Percentiles rank a stretch among this genome's conserved stretches.
Conservation (phyloP, 108 stramenopile genomes). For the Cyclotella distinguenda region DNA sequence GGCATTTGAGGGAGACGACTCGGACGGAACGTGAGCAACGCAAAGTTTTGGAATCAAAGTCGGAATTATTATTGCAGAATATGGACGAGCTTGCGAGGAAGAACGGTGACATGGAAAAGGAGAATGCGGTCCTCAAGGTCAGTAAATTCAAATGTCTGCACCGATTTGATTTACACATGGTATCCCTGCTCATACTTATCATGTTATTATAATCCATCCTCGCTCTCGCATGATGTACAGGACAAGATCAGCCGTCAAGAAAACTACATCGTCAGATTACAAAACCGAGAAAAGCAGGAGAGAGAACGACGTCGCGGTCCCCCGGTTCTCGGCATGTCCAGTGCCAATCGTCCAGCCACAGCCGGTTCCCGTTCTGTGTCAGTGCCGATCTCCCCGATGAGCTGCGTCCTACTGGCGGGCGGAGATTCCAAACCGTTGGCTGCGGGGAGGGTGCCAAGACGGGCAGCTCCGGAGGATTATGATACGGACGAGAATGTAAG, state of each 20-base stretch:
- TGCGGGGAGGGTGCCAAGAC: neutral
- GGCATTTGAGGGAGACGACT: conserved; percentile 18
- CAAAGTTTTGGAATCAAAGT: conserved; percentile 13
- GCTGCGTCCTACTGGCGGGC: neutral
- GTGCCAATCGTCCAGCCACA: conserved; percentile 5
- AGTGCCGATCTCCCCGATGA: neutral
- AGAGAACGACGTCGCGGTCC: conserved; percentile 11
- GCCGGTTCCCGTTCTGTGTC: neutral
- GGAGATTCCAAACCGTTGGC: neutral
- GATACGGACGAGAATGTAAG: neutral
- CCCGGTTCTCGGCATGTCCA: neutral
- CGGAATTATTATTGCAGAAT: conserved; percentile 16
- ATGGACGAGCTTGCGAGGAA: conserved; percentile 19
- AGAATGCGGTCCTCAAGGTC: conserved; percentile 10
- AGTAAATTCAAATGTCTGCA: neutral
- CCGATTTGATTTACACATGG: no score
- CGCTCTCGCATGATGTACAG: neutral
- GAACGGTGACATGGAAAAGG: conserved; percentile 25
- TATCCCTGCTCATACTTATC: neutral
- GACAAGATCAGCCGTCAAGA: conserved; percentile 27
- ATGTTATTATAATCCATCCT: neutral
- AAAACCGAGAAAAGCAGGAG: conserved; percentile 30
- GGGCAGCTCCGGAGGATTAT: neutral
- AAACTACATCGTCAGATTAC: conserved; percentile 35
- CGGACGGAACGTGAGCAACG: conserved; percentile 35